A percentile compares a stretch with the other conserved stretches of the same genome.
These are phyloP conservation scores for Globisporangium carolinianum DNA, from an alignment of 352 stramenopile species.

Conservation along the genomic window DNA sequence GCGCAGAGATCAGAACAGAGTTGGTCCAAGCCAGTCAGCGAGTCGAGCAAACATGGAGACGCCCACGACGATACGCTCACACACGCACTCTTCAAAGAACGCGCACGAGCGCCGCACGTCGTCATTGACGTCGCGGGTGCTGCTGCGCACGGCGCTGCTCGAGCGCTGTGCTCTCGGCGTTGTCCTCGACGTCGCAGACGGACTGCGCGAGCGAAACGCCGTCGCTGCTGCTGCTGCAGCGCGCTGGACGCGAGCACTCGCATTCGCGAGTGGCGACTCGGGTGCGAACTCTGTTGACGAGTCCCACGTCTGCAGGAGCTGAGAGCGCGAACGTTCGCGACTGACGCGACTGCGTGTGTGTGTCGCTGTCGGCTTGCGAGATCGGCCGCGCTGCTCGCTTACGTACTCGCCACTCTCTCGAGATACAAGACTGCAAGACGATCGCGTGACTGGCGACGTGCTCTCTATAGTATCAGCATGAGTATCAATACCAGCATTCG, in stretches of 20 bases:
- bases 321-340: too few species aligned
- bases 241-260: not conserved
- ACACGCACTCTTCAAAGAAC: constrained; percentile 45
- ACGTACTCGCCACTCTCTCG: too few species aligned
- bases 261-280: not conserved
- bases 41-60: not conserved
- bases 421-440: too few species aligned
- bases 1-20: too few species aligned
- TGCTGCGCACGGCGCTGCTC: constrained; percentile 11
- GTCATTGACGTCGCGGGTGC: constrained; percentile 7
- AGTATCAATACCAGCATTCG: too few species aligned
- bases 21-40: too few species aligned
- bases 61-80: not conserved
- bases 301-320: constrained; percentile 7
- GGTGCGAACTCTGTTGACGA: not conserved
- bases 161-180: constrained; percentile 7
- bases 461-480: too few species aligned
- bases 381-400: not conserved
- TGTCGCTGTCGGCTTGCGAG: not conserved
- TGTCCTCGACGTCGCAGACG: constrained; percentile 3
- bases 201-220: not conserved
- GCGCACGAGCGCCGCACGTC: constrained; percentile 29
- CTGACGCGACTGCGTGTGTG: too few species aligned
- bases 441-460: too few species aligned
- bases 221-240: too few species aligned